Evolutionary conservation across 495 filamentous ascomycete genomes (phyloP), one percentile per base, ranked within the genome.

Genomic region (Aspergillus sclerotioniger): DNA sequence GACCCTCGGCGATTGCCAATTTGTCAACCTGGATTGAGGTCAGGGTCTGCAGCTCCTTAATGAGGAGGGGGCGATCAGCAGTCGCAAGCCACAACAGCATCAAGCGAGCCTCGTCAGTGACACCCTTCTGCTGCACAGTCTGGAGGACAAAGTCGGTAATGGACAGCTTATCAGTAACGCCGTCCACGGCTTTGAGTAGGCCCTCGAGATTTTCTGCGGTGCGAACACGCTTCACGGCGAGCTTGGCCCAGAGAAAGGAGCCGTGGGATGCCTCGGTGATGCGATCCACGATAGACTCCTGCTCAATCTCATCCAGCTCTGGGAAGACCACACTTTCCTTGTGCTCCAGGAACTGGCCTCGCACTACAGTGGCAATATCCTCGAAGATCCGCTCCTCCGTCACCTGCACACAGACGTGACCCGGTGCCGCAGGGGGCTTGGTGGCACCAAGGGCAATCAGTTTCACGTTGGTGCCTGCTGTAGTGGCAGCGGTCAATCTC

Each of bases 221-320:
- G 17, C 67, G 66, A 46, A 61, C 64, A 29, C 62, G 66, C 65
- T 72, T 73, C n/a, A 65, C 47, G 25, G 64, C 65, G 20, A 76
- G 65, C 58, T 74, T 74, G 13, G 71, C 73, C 66, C 68, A 72
- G 0, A 73, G 66, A 59, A 76, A 76, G n/a, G 73, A 76, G n/a
- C 70, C 65, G 15, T 62, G 61, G 29, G 71, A 64, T 3, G 67
- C 71, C 43, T 68, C 65, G 5, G 70, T 61, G 25, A 76, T 69
- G 13, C 66, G 62, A 17, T 70, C 67, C 31, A 73, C 58, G 0
- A 70, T 46, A 8, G 66, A 64, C 49, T 74, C 71, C 37, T 62
- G 63, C 10, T 62, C 63, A 4, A 60, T 52, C 7, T 57, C 56
- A 16, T 57, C 21, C 3, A 68, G 37, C 5, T 20, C 21, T 0